Evolutionary conservation across 345 rosid species (phyloP), one percentile per base, ranked within the genome.

Genomic region (Draba incana): DNA sequence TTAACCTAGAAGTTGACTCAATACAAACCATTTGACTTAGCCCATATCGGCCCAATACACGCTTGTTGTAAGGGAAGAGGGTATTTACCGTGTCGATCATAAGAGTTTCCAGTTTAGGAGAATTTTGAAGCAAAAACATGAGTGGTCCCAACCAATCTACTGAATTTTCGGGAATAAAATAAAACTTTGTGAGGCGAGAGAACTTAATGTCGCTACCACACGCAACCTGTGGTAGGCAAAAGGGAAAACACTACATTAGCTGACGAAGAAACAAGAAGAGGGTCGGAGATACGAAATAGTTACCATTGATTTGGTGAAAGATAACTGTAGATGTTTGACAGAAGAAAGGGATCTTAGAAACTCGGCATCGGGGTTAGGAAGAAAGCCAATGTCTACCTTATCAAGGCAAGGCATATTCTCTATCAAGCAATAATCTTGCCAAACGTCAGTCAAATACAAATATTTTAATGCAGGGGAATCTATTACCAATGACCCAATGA

Each of bases 101-200:
- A 3, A 30, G 33, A 30, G 33, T 30, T 12, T 63, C 2, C 0
- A 63, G 35, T 20, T 63, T 48, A 10, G 46, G 68, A 20, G 57
- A 48, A 5, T 23, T 48, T 48, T 63, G 35, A 23, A 63, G 68
- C 0, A 63, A 37, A 35, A 8, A 0, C 6, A 48, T 12, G 33
- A 63, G 8, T 20, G 57, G 12, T 0, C 48, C 68, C 45, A 48
- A 47, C 56, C 68, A 63, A 35, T 35, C 56, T 4, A 48, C 15
- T 0, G 6, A 59, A 2, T 1, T 0, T 0, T 15, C 0, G 3
- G 54, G 54, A 30, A 0, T 0, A 57, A 43, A 25, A 0, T 2
- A 8, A 1, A 44, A 10, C 14, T 62, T 43, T 6, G 16, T 28
- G 6, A 62, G 66, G 16, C 66, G 15, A 30, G 54, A 30, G 39